These are phyloP conservation scores for Barnettozyma pratensis DNA, from an alignment of 805 yeast species.

Conservation along the genomic window DNA sequence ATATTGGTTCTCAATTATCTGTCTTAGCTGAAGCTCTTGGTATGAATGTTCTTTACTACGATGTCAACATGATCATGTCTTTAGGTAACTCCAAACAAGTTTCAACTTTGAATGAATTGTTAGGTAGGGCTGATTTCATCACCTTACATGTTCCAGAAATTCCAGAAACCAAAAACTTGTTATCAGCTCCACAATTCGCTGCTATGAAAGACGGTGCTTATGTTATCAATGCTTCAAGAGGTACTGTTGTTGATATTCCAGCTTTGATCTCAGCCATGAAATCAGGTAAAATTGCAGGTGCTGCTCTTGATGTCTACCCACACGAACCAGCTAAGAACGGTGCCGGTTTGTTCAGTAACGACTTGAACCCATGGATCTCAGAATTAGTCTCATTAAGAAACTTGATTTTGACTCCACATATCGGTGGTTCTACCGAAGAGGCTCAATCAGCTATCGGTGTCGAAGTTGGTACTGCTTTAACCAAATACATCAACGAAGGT, in stretches of 20 bases:
- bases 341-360: constrained; percentile 64
- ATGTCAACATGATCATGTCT: constrained; percentile 88
- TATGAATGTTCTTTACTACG: constrained; percentile 93
- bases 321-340: constrained; percentile 98
- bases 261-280: constrained; percentile 89
- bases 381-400: constrained; percentile 81
- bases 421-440: constrained; percentile 99
- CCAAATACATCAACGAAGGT: constrained; percentile 95
- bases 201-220: constrained; percentile 97
- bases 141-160: constrained; percentile 94
- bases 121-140: constrained; percentile 79
- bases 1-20: constrained; percentile 94
- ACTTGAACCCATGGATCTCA: constrained; percentile 75
- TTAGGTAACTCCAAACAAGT: constrained; percentile 97
- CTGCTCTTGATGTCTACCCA: constrained; percentile 95
- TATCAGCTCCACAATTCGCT: constrained; percentile 85
- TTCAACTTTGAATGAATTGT: constrained; percentile 73
- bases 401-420: constrained; percentile 92
- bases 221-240: constrained; percentile 93
- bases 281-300: constrained; percentile 92
- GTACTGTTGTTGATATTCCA: constrained; percentile 95
- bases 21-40: constrained; percentile 98
- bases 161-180: constrained; percentile 84
- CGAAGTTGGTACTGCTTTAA: constrained; percentile 82
- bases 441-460: constrained; percentile 97